Percentiles rank a stretch among this genome's conserved stretches.
Evolutionary conservation across 164 flowering plant genomes (phyloP).

Genomic region (Stephania cephalantha): DNA sequence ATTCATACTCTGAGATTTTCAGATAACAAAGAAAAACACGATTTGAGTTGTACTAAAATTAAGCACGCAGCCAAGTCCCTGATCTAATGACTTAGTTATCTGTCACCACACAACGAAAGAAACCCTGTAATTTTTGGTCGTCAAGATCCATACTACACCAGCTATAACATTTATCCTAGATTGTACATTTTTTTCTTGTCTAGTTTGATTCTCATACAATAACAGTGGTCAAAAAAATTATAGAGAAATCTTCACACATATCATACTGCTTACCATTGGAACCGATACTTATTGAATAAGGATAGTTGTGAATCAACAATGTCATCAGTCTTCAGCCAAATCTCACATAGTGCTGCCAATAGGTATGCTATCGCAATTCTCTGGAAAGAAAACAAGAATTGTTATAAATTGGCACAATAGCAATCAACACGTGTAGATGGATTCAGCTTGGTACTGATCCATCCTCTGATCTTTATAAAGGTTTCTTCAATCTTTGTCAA

Average conservation of each 20-base stretch:
- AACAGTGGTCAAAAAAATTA: background rate
- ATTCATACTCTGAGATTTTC: no score
- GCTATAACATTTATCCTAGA: background rate
- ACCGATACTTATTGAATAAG: slow-evolving; percentile 45
- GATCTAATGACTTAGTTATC: background rate
- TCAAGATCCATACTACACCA: background rate
- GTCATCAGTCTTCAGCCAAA: slow-evolving; percentile 52
- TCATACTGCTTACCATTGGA: slow-evolving; percentile 33
- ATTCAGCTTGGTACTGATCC: no score
- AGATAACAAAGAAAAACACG: background rate
- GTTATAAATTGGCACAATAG: background rate
- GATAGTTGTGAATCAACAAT: slow-evolving; percentile 32
- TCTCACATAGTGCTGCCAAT: slow-evolving; percentile 63
- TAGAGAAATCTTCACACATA: background rate
- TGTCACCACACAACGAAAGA: background rate
- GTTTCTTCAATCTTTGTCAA: no score
- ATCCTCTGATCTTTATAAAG: no score
- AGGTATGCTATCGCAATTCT: slow-evolving; percentile 70
- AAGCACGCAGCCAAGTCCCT: background rate
- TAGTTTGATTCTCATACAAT: background rate
- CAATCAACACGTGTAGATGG: no score
- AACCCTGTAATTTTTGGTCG: background rate
- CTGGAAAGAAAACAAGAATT: slow-evolving; percentile 22
- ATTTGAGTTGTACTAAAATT: background rate
- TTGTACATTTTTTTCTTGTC: background rate